These are phyloP conservation scores for Teratosphaeria pseudoeucalypti DNA, from an alignment of 2,329 filamentous ascomycete species.

Conservation along the genomic window DNA sequence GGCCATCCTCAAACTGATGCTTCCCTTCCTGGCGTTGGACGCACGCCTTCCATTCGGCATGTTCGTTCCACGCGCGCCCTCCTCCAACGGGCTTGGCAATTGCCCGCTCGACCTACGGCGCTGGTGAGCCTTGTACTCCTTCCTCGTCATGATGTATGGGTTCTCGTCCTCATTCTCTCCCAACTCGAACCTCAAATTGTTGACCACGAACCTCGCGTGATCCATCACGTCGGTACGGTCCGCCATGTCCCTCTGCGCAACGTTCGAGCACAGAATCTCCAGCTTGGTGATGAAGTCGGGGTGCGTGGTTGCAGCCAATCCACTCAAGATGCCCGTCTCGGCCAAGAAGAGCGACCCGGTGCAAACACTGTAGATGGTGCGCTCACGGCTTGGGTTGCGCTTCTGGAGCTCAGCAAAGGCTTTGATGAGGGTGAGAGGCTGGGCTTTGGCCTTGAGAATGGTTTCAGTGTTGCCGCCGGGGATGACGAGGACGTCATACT, in stretches of 20 bases:
- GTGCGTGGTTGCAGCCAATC: slow-evolving; percentile 72
- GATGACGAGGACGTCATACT: slow-evolving; percentile 71
- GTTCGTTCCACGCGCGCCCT: slow-evolving; percentile 18
- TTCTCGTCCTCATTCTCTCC: slow-evolving; percentile 70
- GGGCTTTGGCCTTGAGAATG: slow-evolving; percentile 54
- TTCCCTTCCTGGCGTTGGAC: slow-evolving; percentile 56
- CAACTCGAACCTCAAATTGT: slow-evolving; percentile 80
- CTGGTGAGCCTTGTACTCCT: slow-evolving; percentile 41
- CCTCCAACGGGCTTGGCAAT: slow-evolving; percentile 23
- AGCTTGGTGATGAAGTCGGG: slow-evolving; percentile 70
- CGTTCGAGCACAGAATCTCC: slow-evolving; percentile 70
- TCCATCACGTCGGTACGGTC: slow-evolving; percentile 77
- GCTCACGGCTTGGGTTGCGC: slow-evolving; percentile 67
- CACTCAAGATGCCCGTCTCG: slow-evolving; percentile 64
- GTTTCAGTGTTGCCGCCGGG: slow-evolving; percentile 59
- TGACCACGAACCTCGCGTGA: slow-evolving; percentile 70
- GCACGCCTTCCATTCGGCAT: slow-evolving; percentile 30
- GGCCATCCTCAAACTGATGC: slow-evolving; percentile 68
- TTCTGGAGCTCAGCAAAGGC: slow-evolving; percentile 72
- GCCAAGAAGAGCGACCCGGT: slow-evolving; percentile 70
- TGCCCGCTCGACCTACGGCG: slow-evolving; percentile 32
- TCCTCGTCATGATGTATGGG: slow-evolving; percentile 70
- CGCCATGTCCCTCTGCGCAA: slow-evolving; percentile 56
- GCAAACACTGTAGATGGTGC: slow-evolving; percentile 70
- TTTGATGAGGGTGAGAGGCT: slow-evolving; percentile 62